Evolutionary conservation across 768 basidiomycete species (phyloP).

Genomic region (Amanita pallidorosea): DNA sequence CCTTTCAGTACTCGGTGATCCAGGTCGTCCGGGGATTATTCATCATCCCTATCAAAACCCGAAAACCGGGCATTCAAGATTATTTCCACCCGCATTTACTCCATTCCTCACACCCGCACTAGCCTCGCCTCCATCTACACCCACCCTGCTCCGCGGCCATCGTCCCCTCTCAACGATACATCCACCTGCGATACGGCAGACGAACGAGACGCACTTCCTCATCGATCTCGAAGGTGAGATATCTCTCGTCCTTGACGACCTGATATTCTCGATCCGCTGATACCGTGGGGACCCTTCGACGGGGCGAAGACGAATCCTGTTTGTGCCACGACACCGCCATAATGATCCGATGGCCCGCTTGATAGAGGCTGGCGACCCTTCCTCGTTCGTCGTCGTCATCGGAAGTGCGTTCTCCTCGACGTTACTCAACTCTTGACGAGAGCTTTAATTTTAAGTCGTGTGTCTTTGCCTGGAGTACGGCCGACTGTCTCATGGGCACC

Average conservation of each 20-base stretch:
- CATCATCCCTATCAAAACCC: neutral
- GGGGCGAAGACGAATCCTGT: no score
- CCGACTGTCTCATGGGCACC: no score
- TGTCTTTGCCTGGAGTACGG: no score
- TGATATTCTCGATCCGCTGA: slow-evolving; percentile 21
- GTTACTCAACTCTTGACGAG: no score
- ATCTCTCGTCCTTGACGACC: slow-evolving; percentile 24
- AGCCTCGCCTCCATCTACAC: neutral
- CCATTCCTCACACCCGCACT: neutral
- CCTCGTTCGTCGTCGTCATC: no score
- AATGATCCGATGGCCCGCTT: no score
- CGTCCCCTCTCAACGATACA: neutral
- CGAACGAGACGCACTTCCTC: slow-evolving; percentile 9
- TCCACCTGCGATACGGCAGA: neutral
- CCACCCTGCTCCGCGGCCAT: neutral
- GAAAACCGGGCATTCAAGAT: neutral
- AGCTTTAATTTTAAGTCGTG: no score
- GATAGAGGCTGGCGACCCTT: no score
- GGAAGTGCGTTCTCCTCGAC: no score
- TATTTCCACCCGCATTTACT: neutral
- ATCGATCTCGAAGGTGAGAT: slow-evolving; percentile 36
- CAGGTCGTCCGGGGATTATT: no score
- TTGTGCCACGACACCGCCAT: no score
- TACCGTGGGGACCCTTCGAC: neutral
- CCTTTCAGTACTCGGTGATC: no score